Evolutionary conservation across 495 filamentous ascomycete genomes (phyloP).

Genomic region (Friedmanniomyces endolithicus): DNA sequence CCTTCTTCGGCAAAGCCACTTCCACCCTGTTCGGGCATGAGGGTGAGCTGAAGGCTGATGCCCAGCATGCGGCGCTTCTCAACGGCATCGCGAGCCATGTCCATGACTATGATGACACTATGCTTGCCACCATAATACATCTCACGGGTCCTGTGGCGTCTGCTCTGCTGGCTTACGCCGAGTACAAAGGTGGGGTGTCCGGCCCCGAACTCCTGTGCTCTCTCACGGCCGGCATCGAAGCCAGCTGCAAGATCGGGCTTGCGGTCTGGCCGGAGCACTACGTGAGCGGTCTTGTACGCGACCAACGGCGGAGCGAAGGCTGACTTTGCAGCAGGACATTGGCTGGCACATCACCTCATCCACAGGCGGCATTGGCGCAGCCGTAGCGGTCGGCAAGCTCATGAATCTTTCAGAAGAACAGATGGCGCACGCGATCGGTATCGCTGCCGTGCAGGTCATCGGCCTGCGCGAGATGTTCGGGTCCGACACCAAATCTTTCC

Average conservation of each 20-base stretch:
- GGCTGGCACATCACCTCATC: slow-evolving; percentile 47
- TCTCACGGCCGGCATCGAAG: slow-evolving; percentile 41
- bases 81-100: slow-evolving; percentile 45
- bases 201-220: slow-evolving; percentile 39
- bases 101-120: slow-evolving; percentile 47
- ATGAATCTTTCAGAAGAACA: slow-evolving; percentile 29
- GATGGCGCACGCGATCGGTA: slow-evolving; percentile 40
- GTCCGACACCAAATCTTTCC: slow-evolving; percentile 44
- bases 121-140: slow-evolving; percentile 45
- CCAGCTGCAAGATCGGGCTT: slow-evolving; percentile 39
- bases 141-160: slow-evolving; percentile 40
- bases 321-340: slow-evolving; percentile 26
- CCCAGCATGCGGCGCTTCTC: slow-evolving; percentile 41
- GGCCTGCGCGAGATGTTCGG: slow-evolving; percentile 44
- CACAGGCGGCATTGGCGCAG: slow-evolving; percentile 40
- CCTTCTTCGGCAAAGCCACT: slow-evolving; percentile 37
- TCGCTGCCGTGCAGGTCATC: slow-evolving; percentile 41
- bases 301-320: not conserved
- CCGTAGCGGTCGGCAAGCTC: slow-evolving; percentile 38
- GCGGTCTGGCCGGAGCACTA: slow-evolving; percentile 43
- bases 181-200: slow-evolving; percentile 30
- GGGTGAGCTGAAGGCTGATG: slow-evolving; percentile 29
- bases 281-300: not conserved
- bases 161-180: slow-evolving; percentile 37
- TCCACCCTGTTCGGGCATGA: slow-evolving; percentile 35